Evolutionary conservation across 768 basidiomycete species (phyloP), one percentile per base, ranked within the genome.

Genomic region (Dacryopinax primogenitus): DNA sequence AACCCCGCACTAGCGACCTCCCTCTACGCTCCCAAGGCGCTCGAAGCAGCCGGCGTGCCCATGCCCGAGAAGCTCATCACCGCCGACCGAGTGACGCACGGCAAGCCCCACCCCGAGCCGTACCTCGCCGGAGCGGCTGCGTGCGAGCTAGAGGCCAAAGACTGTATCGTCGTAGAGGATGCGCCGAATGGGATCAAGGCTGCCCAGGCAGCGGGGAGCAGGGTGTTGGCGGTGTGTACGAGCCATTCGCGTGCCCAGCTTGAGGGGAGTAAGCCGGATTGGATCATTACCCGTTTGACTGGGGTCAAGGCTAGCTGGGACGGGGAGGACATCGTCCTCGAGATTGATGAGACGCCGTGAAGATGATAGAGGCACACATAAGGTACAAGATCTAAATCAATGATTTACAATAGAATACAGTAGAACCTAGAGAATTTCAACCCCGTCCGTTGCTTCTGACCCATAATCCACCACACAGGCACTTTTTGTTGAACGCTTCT

Each of bases 81-180:
- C 1, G 85, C 87, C 6, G 83, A 86, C 74, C 87, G 92, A 68
- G 86, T 87, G 2, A 73, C 73, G 13, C 75, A 84, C 62, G 91
- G 92, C 47, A 94, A 94, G 76, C 92, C 92, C n/a, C 80, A 86
- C 71, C 91, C 92, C 0, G 90, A 83, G 35, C 93, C 93, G 23
- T 96, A 94, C 75, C 76, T 92, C 15, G 82, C 83, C 0, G 92
- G 92, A 12, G 90, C 91, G 23, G 69, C 75, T 63, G 79, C 78
- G 66, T 82, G 86, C 66, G 77, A 76, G n/a, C 79, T 82, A 26
- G 77, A 84, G 61, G 78, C 85, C 1, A 74, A 73, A 23, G 82
- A 82, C 62, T 91, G 87, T 84, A 62, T 95, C 66, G 92, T 95
- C 7, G 80, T 96, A 1, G 92, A 94, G 70, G 93, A 96, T 71